phyloP scores from a whole-genome alignment of 163 green algal species.

The Scenedesmus sp. region DNA sequence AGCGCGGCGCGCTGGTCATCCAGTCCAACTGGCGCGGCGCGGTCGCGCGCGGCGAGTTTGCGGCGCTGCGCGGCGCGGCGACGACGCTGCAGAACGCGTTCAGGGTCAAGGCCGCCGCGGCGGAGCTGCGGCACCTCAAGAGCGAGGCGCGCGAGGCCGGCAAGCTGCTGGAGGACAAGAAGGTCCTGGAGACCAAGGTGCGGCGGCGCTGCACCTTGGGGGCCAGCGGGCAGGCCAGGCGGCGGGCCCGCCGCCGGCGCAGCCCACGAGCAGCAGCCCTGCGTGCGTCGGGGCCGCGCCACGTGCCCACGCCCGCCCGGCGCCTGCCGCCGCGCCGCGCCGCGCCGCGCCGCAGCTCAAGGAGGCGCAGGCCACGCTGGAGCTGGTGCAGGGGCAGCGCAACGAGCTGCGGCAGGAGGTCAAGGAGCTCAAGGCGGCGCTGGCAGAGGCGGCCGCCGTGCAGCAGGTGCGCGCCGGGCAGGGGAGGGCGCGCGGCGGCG shows the following conservation, averaged over 20 bases:
- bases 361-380: slow-evolving; percentile 80
- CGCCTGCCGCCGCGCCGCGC: no score
- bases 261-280: no score
- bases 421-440: slow-evolving; percentile 56
- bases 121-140: slow-evolving; percentile 78
- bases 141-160: slow-evolving; percentile 80
- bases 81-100: slow-evolving; percentile 47
- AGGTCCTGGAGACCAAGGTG: slow-evolving; percentile 77
- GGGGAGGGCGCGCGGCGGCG: background rate
- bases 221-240: no score
- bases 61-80: slow-evolving; percentile 42
- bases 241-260: no score
- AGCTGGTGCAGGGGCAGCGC: slow-evolving; percentile 86
- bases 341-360: slow-evolving; percentile 47
- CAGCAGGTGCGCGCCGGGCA: slow-evolving; percentile 13
- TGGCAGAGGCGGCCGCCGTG: slow-evolving; percentile 25
- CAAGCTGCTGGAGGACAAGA: slow-evolving; percentile 95
- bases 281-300: no score
- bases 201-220: no score
- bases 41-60: slow-evolving; percentile 62
- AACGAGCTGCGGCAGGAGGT: slow-evolving; percentile 83
- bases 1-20: slow-evolving; percentile 71
- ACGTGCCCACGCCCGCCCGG: no score
- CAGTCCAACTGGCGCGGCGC: slow-evolving; percentile 84
- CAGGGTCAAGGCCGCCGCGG: slow-evolving; percentile 68